Evolutionary conservation across 2,329 filamentous ascomycete species (phyloP).

Genomic region (Nothopassalora personata): DNA sequence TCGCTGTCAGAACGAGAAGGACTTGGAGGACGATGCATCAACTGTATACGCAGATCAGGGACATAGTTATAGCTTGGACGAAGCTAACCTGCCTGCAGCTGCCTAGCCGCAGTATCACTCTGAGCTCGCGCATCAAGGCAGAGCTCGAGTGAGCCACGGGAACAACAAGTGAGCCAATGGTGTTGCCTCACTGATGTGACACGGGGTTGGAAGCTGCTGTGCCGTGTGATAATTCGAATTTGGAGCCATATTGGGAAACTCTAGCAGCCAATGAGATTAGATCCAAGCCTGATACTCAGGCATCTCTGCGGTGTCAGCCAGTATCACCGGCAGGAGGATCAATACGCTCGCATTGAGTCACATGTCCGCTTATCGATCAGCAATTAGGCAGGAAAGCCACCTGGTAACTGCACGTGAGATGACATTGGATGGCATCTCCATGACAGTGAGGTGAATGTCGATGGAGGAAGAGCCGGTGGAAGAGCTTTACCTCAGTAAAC

Average conservation of each 20-base stretch:
- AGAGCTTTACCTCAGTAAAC: too few relatives aligned
- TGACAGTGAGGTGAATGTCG: not conserved
- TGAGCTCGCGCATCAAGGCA: too few relatives aligned
- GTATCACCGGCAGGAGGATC: not conserved
- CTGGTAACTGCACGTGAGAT: not conserved
- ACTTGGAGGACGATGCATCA: slow-evolving; percentile 1
- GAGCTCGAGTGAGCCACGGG: not conserved
- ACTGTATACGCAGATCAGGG: not conserved
- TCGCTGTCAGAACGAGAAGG: not conserved
- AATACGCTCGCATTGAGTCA: not conserved
- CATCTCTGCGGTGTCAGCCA: not conserved
- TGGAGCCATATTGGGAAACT: not conserved
- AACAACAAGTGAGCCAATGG: not conserved
- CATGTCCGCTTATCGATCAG: not conserved
- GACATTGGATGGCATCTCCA: not conserved
- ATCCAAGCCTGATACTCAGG: not conserved
- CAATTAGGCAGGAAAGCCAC: not conserved
- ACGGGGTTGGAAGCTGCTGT: not conserved
- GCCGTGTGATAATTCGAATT: not conserved
- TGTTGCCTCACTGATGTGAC: not conserved
- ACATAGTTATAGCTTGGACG: not conserved
- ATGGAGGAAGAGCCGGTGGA: not conserved
- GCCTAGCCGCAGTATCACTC: too few relatives aligned
- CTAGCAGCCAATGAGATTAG: not conserved
- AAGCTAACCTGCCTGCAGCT: not conserved